phyloP scores from a whole-genome alignment of 768 basidiomycete genomes.

The Boletus pseudopeckii region DNA sequence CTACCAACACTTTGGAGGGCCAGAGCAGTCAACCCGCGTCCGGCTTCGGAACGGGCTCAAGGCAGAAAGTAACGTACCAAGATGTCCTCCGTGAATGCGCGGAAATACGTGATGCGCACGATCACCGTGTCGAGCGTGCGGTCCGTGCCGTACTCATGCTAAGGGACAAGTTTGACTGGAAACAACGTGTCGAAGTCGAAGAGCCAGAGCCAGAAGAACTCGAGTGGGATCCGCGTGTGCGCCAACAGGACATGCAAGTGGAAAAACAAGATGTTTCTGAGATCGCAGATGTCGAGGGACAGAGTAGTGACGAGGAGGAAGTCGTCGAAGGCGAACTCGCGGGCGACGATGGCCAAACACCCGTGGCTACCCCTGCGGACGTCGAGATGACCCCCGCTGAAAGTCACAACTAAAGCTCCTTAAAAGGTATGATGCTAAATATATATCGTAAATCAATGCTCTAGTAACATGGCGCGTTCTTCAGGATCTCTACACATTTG shows the following conservation, averaged over 20 bases:
- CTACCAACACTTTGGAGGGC: slow-evolving; percentile 45
- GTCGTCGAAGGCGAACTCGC: slow-evolving; percentile 35
- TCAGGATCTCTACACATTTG: slow-evolving; percentile 42
- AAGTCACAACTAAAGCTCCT: neutral
- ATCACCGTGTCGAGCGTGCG: slow-evolving; percentile 71
- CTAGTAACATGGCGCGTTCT: slow-evolving; percentile 37
- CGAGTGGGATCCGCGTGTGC: slow-evolving; percentile 60
- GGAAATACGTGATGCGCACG: slow-evolving; percentile 66
- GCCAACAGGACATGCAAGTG: slow-evolving; percentile 10
- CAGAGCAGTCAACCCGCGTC: slow-evolving; percentile 26
- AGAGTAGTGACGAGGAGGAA: slow-evolving; percentile 39
- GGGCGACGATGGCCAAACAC: slow-evolving; percentile 30
- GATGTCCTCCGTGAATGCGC: slow-evolving; percentile 66
- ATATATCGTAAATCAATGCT: neutral
- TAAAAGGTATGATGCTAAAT: neutral
- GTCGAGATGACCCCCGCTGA: slow-evolving; percentile 19
- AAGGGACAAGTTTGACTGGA: slow-evolving; percentile 79
- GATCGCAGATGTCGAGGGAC: slow-evolving; percentile 30
- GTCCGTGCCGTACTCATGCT: slow-evolving; percentile 77
- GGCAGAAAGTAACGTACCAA: slow-evolving; percentile 38
- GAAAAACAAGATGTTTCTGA: slow-evolving; percentile 8
- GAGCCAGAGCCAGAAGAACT: slow-evolving; percentile 78
- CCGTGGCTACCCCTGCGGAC: slow-evolving; percentile 19
- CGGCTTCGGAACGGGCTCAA: slow-evolving; percentile 21
- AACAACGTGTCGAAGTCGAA: slow-evolving; percentile 73